Base-by-base conservation (phyloP, 306 rosid genomes). In the Comarum palustre region DNA sequence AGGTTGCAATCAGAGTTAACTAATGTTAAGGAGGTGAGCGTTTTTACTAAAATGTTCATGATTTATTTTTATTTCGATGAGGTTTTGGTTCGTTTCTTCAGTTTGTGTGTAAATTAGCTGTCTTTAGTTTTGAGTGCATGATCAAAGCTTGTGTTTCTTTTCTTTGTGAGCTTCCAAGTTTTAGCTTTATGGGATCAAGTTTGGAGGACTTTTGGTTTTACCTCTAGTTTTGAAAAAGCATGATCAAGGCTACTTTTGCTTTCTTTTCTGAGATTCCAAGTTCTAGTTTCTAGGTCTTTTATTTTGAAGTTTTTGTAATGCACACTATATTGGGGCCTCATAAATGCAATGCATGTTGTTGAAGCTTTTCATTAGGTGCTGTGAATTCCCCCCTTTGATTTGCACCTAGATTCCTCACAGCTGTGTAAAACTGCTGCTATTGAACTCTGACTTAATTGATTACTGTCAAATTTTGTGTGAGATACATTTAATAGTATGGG, bases 1-100 rank as follows among this genome's bases (percentile, higher is more conserved):
- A 82, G 82, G 72, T 87, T 94, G 84, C 89, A 87, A 62, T 89
- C 88, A 64, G 93, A 94, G 81, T 76, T 94, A 45, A 77, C 81
- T 41, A 73, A 77, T 69, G 77, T 47, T 4, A 83, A 85, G 69
- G 89, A 91, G 96, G 99, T 91, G 79, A 77, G 82, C 34, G 2
- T 60, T 69, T 17, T 48, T 31, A 24, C 50, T 1, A 0, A 50
- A 61, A 14, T 14, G 13, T 77, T 58, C 19, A 22, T 12, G 20
- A 4, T n/a, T 47, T 6, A 1, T 48, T n/a, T n/a, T 47, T 6
- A 1, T 48, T n/a, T 54, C 2, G 31, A 9, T 55, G 32, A 54
- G 14, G 15, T 34, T 25, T 24, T 29, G 17, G 22, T 27, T 62
- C 45, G 17, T 42, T 72, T 58, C 54, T 58, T 58, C 4, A 2